phyloP scores from a whole-genome alignment of 139 green algal species.

The Closterium sp. region DNA sequence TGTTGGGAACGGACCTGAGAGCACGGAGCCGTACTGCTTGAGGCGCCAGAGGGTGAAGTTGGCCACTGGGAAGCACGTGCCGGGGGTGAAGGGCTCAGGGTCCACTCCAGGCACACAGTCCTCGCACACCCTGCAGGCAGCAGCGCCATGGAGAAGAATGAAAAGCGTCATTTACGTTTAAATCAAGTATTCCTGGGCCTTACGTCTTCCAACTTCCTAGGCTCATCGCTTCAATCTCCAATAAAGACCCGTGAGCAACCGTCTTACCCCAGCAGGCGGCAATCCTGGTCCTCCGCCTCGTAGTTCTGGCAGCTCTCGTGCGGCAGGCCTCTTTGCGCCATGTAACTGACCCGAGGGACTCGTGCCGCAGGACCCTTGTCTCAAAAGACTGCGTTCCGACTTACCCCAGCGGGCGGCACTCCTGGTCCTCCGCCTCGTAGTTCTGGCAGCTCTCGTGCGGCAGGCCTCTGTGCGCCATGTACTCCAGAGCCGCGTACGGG shows the following conservation, averaged over 20 bases:
- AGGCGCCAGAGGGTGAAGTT: conserved; percentile 41
- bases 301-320: conserved; percentile 69
- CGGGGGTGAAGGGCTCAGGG: conserved; percentile 49
- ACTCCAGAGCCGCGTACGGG: conserved; percentile 55
- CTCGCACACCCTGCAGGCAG: conserved; percentile 24
- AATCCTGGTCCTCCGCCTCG: conserved; percentile 56
- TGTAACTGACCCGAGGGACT: too few species aligned
- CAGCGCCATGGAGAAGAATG: too few species aligned
- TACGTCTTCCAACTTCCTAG: too few species aligned
- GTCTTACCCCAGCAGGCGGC: conserved; percentile 40
- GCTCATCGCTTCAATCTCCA: too few species aligned
- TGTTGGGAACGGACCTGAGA: background rate
- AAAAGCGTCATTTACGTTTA: background rate
- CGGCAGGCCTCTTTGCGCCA: conserved; percentile 44
- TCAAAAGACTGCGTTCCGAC: too few species aligned
- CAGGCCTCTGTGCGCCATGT: conserved; percentile 54
- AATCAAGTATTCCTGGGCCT: too few species aligned
- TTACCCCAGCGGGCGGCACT: conserved; percentile 51
- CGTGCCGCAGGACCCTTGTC: too few species aligned
- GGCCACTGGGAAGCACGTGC: conserved; percentile 42
- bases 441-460: conserved; percentile 67
- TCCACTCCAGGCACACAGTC: conserved; percentile 46
- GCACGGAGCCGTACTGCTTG: conserved; percentile 51
- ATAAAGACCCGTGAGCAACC: too few species aligned
- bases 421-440: conserved; percentile 57